Conservation (phyloP, 1,284 basidiomycete genomes). For the Peniophora sp. region DNA sequence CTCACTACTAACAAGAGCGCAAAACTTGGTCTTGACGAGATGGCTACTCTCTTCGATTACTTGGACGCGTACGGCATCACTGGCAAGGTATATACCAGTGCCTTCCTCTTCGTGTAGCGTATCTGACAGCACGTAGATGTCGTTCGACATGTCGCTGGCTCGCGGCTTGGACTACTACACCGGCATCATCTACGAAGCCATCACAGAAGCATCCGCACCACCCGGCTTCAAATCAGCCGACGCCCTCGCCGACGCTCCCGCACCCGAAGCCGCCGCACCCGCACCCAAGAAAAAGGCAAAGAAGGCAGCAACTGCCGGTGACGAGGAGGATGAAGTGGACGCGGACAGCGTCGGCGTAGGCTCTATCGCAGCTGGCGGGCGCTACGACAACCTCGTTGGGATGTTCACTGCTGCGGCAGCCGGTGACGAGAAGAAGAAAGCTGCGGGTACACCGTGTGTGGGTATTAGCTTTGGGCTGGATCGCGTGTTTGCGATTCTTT, state of each 20-base stretch:
- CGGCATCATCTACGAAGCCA: conserved; percentile 96
- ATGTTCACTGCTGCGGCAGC: conserved; percentile 84
- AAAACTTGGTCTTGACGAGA: conserved; percentile 85
- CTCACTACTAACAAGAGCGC: conserved; percentile 72
- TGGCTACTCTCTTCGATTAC: conserved; percentile 82
- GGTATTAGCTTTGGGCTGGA: conserved; percentile 94
- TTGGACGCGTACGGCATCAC: conserved; percentile 77
- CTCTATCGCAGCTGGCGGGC: conserved; percentile 94
- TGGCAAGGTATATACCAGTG: conserved; percentile 47
- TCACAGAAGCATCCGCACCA: conserved; percentile 89
- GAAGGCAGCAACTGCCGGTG: conserved; percentile 42
- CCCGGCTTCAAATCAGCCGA: conserved; percentile 62
- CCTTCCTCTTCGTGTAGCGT: not conserved
- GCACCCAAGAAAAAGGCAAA: conserved; percentile 44
- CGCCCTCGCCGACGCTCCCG: conserved; percentile 30
- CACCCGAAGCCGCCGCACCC: conserved; percentile 21
- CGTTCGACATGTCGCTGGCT: conserved; percentile 94
- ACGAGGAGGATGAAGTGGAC: conserved; percentile 84
- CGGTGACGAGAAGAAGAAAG: conserved; percentile 59
- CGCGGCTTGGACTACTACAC: conserved; percentile 98
- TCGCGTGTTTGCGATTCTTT: conserved; percentile 90
- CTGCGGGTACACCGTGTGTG: conserved; percentile 76
- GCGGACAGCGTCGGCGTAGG: conserved; percentile 93
- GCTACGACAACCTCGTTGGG: conserved; percentile 96
- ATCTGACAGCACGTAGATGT: conserved; percentile 47